phyloP scores from a whole-genome alignment of 495 filamentous ascomycete genomes.

The Xeromyces bisporus region DNA sequence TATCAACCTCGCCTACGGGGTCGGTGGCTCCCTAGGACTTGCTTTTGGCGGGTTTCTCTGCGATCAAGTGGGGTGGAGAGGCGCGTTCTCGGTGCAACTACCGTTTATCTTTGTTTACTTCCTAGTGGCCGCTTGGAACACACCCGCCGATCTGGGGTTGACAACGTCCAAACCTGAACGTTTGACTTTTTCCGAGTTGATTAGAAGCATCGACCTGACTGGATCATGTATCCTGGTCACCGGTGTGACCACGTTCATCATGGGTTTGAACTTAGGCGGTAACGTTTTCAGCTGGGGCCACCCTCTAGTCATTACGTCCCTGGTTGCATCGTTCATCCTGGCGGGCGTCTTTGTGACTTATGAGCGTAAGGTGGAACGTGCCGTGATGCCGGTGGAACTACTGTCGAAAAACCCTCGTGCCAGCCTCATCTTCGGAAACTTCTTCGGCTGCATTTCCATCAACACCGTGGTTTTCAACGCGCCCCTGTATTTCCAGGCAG shows the following conservation, averaged over 20 bases:
- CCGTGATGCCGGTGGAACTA: conserved; percentile 56
- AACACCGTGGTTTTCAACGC: conserved; percentile 64
- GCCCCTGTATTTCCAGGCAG: conserved; percentile 66
- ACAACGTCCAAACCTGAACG: conserved; percentile 27
- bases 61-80: conserved; percentile 58
- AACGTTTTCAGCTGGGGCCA: conserved; percentile 60
- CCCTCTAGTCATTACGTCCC: conserved; percentile 46
- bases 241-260: conserved; percentile 48
- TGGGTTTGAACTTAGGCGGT: conserved; percentile 63
- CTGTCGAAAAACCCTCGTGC: conserved; percentile 41
- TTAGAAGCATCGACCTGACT: conserved; percentile 49
- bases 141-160: conserved; percentile 44
- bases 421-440: conserved; percentile 53
- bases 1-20: conserved; percentile 51
- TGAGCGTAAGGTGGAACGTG: conserved; percentile 40
- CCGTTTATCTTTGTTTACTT: conserved; percentile 45
- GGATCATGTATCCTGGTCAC: conserved; percentile 50
- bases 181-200: conserved; percentile 35
- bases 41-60: conserved; percentile 59
- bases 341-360: conserved; percentile 43
- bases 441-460: conserved; percentile 42
- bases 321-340: conserved; percentile 37
- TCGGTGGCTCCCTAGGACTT: conserved; percentile 47
- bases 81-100: conserved; percentile 53
- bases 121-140: conserved; percentile 34